Conservation (phyloP, 306 rosid genomes). For the Rubus parviflorus region DNA sequence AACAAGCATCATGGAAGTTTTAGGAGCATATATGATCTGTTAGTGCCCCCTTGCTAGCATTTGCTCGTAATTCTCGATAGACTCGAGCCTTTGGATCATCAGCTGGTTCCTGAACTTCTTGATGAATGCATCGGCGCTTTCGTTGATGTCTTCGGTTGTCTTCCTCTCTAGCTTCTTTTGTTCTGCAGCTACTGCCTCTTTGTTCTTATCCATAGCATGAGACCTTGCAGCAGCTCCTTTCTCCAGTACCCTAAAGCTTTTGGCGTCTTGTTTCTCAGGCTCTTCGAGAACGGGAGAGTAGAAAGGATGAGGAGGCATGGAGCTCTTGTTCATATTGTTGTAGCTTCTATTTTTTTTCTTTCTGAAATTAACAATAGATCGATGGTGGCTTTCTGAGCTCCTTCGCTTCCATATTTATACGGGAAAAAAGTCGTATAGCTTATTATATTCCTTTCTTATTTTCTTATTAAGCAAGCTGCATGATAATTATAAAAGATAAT, state of each 20-base stretch:
- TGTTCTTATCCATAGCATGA: slow-evolving; percentile 26
- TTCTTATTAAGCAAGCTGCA: slow-evolving; percentile 1
- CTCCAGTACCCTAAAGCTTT: slow-evolving; percentile 15
- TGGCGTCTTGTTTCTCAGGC: slow-evolving; percentile 17
- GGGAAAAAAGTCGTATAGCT: neutral
- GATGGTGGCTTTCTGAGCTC: slow-evolving; percentile 17
- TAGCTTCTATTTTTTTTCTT: neutral
- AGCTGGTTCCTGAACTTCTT: slow-evolving; percentile 79
- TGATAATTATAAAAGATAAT: neutral
- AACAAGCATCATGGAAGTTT: neutral
- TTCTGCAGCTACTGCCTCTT: neutral
- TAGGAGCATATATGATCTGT: neutral
- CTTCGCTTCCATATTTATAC: slow-evolving; percentile 33
- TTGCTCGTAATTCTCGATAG: slow-evolving; percentile 77
- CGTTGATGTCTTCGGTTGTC: slow-evolving; percentile 59
- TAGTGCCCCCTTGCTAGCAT: slow-evolving; percentile 70
- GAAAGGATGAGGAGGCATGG: slow-evolving; percentile 10
- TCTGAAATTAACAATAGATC: neutral
- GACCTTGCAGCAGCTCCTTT: slow-evolving; percentile 13
- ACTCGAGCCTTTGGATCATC: slow-evolving; percentile 76
- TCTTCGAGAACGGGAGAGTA: neutral
- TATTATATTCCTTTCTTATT: neutral
- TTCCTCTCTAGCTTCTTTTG: slow-evolving; percentile 56
- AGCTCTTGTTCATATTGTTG: slow-evolving; percentile 34
- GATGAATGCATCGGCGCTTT: slow-evolving; percentile 88